Percentiles rank a stretch among this genome's conserved stretches.
phyloP scores from a whole-genome alignment of 208 protist species.

The Acanthamoeba lenticulata region DNA sequence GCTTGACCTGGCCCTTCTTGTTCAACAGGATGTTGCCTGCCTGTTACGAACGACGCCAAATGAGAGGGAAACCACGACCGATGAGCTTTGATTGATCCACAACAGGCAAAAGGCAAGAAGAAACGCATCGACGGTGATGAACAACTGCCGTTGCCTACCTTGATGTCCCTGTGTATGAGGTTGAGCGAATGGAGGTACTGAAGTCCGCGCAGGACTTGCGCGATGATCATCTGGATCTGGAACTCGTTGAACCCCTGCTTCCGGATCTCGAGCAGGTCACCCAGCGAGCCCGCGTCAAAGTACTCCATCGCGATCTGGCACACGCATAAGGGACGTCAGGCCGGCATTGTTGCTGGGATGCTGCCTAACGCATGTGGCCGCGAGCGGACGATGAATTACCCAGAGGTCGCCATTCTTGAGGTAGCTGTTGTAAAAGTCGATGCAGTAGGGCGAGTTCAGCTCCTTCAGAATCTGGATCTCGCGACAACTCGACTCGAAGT shows the following conservation, averaged over 20 bases:
- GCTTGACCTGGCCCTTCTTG: constrained; percentile 65
- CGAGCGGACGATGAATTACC: not conserved
- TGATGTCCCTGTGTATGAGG: constrained; percentile 65
- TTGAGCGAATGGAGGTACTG: constrained; percentile 61
- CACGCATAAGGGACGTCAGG: not conserved
- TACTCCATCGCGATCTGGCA: constrained; percentile 64
- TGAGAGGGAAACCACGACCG: too few species aligned
- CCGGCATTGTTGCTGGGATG: not conserved
- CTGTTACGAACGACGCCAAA: too few species aligned
- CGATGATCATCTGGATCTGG: constrained; percentile 63
- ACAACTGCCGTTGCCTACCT: not conserved
- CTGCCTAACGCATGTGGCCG: not conserved
- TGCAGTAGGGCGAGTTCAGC: constrained; percentile 53
- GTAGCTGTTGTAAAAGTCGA: constrained; percentile 69
- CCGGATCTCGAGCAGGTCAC: constrained; percentile 10
- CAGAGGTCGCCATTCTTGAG: constrained; percentile 64
- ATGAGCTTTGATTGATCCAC: too few species aligned
- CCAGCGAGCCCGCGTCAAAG: constrained; percentile 57
- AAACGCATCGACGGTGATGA: too few species aligned
- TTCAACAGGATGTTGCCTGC: constrained; percentile 63
- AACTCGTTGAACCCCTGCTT: constrained; percentile 51
- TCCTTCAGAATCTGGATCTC: constrained; percentile 69
- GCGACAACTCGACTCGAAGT: constrained; percentile 16
- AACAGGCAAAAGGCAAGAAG: too few species aligned
- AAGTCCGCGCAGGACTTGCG: constrained; percentile 44